These are phyloP conservation scores for Aspergillus conjunctus DNA, from an alignment of 495 filamentous ascomycete species.

Conservation along the genomic window DNA sequence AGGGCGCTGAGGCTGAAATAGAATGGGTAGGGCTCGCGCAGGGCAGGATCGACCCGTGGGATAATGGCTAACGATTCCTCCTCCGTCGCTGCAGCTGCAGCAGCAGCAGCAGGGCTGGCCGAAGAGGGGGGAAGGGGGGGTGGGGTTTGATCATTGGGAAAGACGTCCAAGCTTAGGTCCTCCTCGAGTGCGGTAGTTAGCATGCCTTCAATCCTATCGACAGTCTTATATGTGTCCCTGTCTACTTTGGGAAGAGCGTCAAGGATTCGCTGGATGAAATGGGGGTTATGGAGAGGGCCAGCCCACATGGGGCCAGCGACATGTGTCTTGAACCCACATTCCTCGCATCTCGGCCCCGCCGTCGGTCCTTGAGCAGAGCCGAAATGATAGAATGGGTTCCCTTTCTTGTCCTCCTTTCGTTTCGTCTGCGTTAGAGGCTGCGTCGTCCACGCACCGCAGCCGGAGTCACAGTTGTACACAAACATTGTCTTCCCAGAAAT, in stretches of 20 bases:
- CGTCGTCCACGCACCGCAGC: slow-evolving; percentile 84
- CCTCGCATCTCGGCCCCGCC: slow-evolving; percentile 62
- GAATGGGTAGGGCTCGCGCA: slow-evolving; percentile 74
- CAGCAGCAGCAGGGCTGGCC: slow-evolving; percentile 22
- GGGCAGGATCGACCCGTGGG: slow-evolving; percentile 52
- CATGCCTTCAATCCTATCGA: slow-evolving; percentile 85
- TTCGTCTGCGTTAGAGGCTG: slow-evolving; percentile 73
- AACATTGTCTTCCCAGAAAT: slow-evolving; percentile 87
- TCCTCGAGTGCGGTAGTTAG: slow-evolving; percentile 85
- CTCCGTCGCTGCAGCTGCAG: slow-evolving; percentile 12
- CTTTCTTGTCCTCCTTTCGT: slow-evolving; percentile 64
- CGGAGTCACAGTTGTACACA: slow-evolving; percentile 85
- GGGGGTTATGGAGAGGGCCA: slow-evolving; percentile 80
- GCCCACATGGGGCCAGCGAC: slow-evolving; percentile 92
- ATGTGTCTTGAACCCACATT: slow-evolving; percentile 86
- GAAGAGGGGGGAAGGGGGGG: slow-evolving; percentile 7
- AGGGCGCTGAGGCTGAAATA: slow-evolving; percentile 77
- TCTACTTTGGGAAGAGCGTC: slow-evolving; percentile 63
- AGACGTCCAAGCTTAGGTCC: slow-evolving; percentile 37
- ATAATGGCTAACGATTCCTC: slow-evolving; percentile 37
- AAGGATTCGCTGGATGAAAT: slow-evolving; percentile 78
- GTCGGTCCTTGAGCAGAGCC: slow-evolving; percentile 68
- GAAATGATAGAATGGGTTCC: slow-evolving; percentile 73
- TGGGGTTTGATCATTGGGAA: slow-evolving; percentile 12
- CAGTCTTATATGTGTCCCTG: slow-evolving; percentile 71